phyloP scores from a whole-genome alignment of 805 yeast genomes.

The Metschnikowia dekortorum region DNA sequence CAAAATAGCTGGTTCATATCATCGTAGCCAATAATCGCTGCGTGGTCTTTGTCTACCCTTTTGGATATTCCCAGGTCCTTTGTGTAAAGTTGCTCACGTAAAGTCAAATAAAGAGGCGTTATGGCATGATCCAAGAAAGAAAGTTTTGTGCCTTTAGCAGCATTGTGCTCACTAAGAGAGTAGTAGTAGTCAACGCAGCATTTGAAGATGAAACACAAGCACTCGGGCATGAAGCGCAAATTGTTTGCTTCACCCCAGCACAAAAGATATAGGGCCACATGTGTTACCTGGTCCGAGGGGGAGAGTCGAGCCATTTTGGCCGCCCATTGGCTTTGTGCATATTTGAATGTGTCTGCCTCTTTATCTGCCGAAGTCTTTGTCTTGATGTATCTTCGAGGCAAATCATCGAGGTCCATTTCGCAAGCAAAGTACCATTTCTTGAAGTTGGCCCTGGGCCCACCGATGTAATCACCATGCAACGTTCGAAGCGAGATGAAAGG shows the following conservation, averaged over 20 bases:
- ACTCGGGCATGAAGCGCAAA: conserved; percentile 83
- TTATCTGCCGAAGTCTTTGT: not conserved
- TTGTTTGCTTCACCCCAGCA: conserved; percentile 93
- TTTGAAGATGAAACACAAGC: conserved; percentile 77
- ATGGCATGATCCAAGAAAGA: conserved; percentile 60
- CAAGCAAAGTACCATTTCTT: conserved; percentile 77
- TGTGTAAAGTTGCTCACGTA: conserved; percentile 51
- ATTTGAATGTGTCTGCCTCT: not conserved
- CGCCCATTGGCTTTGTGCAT: conserved; percentile 48
- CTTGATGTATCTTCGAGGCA: conserved; percentile 19
- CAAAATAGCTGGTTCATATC: conserved; percentile 87
- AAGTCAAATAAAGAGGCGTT: conserved; percentile 67
- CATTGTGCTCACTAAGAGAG: conserved; percentile 37
- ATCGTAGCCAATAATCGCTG: conserved; percentile 75
- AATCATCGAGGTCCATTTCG: conserved; percentile 47
- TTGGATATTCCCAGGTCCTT: conserved; percentile 40
- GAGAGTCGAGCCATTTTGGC: conserved; percentile 45
- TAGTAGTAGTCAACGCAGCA: conserved; percentile 69
- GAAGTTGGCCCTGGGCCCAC: conserved; percentile 65
- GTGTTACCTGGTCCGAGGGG: conserved; percentile 54
- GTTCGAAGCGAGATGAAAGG: conserved; percentile 53
- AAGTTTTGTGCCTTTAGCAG: conserved; percentile 17
- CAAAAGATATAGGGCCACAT: conserved; percentile 63
- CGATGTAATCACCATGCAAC: conserved; percentile 70
- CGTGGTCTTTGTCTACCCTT: conserved; percentile 58